A percentile compares a stretch with the other conserved stretches of the same genome.
Conservation (phyloP, 371 early-diverging fungal species). For the Mucor indicus region DNA sequence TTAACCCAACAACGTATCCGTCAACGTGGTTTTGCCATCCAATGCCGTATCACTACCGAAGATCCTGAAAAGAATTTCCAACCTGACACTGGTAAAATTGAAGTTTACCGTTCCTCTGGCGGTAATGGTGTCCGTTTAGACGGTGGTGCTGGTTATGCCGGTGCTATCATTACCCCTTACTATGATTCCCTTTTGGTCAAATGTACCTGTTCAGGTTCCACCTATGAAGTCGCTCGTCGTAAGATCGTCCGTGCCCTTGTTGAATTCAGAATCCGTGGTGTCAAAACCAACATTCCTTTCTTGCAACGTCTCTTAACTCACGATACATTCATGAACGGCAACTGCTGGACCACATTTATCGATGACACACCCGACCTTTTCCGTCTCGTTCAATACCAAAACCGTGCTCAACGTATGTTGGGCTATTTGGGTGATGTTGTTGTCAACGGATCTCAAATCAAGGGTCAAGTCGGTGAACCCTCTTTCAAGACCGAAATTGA, state of each 20-base stretch:
- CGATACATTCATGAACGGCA: constrained; percentile 68
- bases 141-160: constrained; percentile 84
- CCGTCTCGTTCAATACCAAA: constrained; percentile 64
- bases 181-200: constrained; percentile 97
- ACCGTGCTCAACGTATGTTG: constrained; percentile 85
- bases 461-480: constrained; percentile 79
- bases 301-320: constrained; percentile 81
- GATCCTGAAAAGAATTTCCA: constrained; percentile 84
- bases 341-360: constrained; percentile 96
- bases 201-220: constrained; percentile 80
- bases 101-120: constrained; percentile 83
- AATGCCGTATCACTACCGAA: constrained; percentile 94
- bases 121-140: constrained; percentile 90
- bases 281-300: constrained; percentile 95
- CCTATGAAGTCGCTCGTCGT: constrained; percentile 82
- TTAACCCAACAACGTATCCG: constrained; percentile 77
- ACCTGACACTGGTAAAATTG: constrained; percentile 93
- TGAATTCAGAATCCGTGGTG: constrained; percentile 93
- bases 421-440: constrained; percentile 85
- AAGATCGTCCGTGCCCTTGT: constrained; percentile 83
- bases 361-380: constrained; percentile 91
- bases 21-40: constrained; percentile 86
- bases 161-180: constrained; percentile 88
- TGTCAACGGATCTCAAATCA: constrained; percentile 88
- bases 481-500: constrained; percentile 53